Conservation (phyloP, 179 eudicot species). For the Drosera spatulata region DNA sequence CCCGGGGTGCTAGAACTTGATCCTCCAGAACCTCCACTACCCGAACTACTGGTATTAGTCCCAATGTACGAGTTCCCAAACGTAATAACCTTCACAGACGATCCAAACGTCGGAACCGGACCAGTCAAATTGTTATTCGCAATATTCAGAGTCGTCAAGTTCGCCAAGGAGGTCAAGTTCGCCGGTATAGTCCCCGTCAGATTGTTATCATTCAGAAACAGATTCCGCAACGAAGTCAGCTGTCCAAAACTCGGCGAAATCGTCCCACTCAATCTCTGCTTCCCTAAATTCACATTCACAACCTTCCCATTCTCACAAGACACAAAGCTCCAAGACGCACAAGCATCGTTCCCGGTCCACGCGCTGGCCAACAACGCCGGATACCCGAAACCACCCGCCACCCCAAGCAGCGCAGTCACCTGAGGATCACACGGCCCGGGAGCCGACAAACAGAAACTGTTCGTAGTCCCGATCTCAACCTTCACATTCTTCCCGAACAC, state of each 20-base stretch:
- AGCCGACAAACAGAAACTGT: conserved; percentile 35
- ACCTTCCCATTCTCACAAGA: conserved; percentile 36
- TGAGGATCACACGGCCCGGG: conserved; percentile 51
- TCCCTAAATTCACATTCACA: conserved; percentile 32
- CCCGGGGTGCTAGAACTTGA: conserved; percentile 8
- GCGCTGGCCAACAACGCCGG: conserved; percentile 47
- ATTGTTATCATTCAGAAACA: conserved; percentile 53
- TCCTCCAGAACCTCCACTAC: conserved; percentile 23
- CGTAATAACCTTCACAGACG: conserved; percentile 18
- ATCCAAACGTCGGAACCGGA: conserved; percentile 25
- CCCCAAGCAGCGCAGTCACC: conserved; percentile 31
- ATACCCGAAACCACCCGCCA: conserved; percentile 44
- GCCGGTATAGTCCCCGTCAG: conserved; percentile 56
- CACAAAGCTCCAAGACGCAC: conserved; percentile 37
- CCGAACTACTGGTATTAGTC: conserved; percentile 9
- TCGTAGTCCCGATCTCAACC: conserved; percentile 15
- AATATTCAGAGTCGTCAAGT: conserved; percentile 41
- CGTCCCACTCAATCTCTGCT: conserved; percentile 32
- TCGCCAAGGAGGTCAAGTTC: conserved; percentile 30
- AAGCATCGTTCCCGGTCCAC: conserved; percentile 61
- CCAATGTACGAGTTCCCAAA: conserved; percentile 50
- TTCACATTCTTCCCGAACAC: conserved; percentile 20
- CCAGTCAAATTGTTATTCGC: conserved; percentile 61
- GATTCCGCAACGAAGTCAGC: conserved; percentile 24
- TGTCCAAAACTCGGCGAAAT: conserved; percentile 58